Conservation (phyloP, 2,329 filamentous ascomycete species). For the Beauveria pseudobassiana region DNA sequence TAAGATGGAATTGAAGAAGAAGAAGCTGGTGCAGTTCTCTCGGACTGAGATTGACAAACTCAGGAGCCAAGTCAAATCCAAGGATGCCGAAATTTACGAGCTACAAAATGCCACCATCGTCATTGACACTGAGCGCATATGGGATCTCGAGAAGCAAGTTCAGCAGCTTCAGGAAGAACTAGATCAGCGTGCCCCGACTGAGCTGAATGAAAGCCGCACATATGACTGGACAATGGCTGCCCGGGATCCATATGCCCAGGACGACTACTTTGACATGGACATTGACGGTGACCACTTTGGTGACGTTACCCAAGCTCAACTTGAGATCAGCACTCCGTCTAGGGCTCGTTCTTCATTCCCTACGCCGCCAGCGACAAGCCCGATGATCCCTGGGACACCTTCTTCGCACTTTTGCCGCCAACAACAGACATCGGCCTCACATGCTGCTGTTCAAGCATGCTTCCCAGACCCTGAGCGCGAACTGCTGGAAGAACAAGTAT, state of each 20-base stretch:
- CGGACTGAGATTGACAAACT: slow-evolving; percentile 43
- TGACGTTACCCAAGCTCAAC: slow-evolving; percentile 42
- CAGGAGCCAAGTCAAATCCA: slow-evolving; percentile 38
- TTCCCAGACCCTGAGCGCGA: slow-evolving; percentile 36
- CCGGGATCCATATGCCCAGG: slow-evolving; percentile 34
- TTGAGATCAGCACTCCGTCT: slow-evolving; percentile 45
- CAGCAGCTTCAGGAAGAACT: slow-evolving; percentile 28
- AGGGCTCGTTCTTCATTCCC: slow-evolving; percentile 39
- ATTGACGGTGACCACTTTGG: slow-evolving; percentile 37
- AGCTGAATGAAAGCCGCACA: slow-evolving; percentile 20
- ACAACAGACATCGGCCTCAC: slow-evolving; percentile 16
- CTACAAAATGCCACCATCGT: slow-evolving; percentile 43
- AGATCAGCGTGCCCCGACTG: slow-evolving; percentile 13
- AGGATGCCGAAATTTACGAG: slow-evolving; percentile 46
- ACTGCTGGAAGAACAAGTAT: slow-evolving; percentile 38
- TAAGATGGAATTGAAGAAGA: slow-evolving; percentile 40
- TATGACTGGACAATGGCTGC: slow-evolving; percentile 47
- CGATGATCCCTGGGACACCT: slow-evolving; percentile 31
- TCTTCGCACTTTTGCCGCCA: slow-evolving; percentile 20
- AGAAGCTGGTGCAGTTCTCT: slow-evolving; percentile 28
- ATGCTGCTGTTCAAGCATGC: slow-evolving; percentile 32
- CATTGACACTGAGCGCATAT: slow-evolving; percentile 39
- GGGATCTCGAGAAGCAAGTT: slow-evolving; percentile 34
- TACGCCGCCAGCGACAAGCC: slow-evolving; percentile 49
- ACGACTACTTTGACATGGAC: slow-evolving; percentile 32